A percentile compares a stretch with the other conserved stretches of the same genome.
phyloP scores from a whole-genome alignment of 257 asterid genomes.

The Solanum sejunctum region DNA sequence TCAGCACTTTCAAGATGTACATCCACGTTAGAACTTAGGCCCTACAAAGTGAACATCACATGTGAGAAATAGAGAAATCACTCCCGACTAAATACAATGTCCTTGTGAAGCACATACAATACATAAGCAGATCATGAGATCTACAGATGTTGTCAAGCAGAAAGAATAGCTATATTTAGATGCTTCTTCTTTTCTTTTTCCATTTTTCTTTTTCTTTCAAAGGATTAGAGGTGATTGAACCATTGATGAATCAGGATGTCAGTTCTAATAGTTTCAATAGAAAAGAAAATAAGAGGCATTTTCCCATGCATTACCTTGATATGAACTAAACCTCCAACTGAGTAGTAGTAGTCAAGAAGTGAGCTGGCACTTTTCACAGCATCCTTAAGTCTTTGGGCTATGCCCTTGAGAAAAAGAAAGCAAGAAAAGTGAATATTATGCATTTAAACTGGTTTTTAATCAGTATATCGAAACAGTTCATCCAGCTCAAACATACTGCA shows the following conservation, averaged over 20 bases:
- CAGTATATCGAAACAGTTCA: neutral
- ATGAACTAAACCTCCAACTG: conserved; percentile 56
- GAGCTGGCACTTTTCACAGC: conserved; percentile 42
- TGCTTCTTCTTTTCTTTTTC: neutral
- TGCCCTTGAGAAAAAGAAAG: conserved; percentile 27
- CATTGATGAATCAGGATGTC: neutral
- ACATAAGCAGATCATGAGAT: neutral
- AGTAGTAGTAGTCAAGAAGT: conserved; percentile 64
- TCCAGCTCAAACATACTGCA: conserved; percentile 28
- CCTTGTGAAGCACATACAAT: neutral
- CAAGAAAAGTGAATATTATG: conserved; percentile 1
- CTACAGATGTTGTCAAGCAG: neutral
- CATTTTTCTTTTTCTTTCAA: neutral
- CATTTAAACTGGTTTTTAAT: neutral
- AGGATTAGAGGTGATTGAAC: neutral
- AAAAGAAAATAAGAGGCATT: neutral
- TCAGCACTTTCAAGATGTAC: conserved; percentile 64
- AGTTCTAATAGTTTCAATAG: neutral
- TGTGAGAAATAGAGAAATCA: neutral
- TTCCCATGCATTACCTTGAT: conserved; percentile 42
- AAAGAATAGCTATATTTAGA: neutral
- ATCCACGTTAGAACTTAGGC: conserved; percentile 47
- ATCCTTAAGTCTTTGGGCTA: conserved; percentile 50
- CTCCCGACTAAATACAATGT: neutral
- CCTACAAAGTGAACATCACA: conserved; percentile 36